These are phyloP conservation scores for Agastache rugosa DNA, from an alignment of 257 asterid species.

Conservation along the genomic window DNA sequence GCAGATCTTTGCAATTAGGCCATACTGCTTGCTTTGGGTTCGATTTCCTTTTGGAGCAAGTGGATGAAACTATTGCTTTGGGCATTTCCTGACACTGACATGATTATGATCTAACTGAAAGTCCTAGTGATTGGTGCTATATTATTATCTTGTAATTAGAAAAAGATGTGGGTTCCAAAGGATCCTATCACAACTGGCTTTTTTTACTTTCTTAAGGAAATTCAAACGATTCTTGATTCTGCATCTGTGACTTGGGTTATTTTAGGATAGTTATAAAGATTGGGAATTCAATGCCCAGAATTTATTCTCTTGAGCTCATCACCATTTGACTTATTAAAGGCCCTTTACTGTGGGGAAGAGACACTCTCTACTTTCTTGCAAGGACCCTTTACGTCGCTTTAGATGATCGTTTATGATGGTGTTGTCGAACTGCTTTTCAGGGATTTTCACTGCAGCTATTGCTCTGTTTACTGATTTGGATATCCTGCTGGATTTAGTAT, in stretches of 20 bases:
- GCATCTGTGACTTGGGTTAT: conserved; percentile 11
- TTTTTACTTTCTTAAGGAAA: conserved; percentile 38
- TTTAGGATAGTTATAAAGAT: conserved; percentile 28
- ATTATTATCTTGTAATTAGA: conserved; percentile 23
- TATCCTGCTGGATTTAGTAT: conserved; percentile 70
- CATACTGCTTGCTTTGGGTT: conserved; percentile 19
- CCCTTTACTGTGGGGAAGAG: conserved; percentile 15
- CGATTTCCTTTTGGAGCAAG: conserved; percentile 30
- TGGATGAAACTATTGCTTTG: conserved; percentile 45
- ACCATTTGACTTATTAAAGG: conserved; percentile 36
- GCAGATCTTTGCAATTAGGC: conserved; percentile 12
- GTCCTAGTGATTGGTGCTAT: not conserved
- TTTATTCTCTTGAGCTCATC: conserved; percentile 33
- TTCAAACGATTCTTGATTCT: conserved; percentile 46
- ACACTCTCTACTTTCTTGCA: not conserved
- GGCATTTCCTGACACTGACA: conserved; percentile 27
- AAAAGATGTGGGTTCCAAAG: conserved; percentile 30
- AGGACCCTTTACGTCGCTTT: not conserved
- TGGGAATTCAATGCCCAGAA: conserved; percentile 33
- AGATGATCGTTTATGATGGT: not conserved
- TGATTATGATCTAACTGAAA: conserved; percentile 24
- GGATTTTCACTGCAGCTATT: conserved; percentile 80
- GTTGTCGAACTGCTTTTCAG: conserved; percentile 47
- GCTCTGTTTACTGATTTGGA: conserved; percentile 80
- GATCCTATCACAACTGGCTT: conserved; percentile 19